These are phyloP conservation scores for Epichloe sp. DNA, from an alignment of 2,329 filamentous ascomycete genomes.

Conservation along the genomic window DNA sequence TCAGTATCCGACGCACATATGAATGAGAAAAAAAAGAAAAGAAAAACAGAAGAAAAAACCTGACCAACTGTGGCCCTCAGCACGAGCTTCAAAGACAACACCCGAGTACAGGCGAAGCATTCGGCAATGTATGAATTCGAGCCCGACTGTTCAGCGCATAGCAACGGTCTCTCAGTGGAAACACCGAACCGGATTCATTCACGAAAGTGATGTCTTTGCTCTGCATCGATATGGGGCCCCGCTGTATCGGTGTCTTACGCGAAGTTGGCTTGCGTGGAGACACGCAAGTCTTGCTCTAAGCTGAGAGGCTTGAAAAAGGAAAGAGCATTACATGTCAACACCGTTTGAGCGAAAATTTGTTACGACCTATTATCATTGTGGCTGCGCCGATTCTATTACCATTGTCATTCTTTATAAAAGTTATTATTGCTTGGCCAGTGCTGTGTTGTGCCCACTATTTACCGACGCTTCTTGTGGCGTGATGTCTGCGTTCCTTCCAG, in stretches of 20 bases:
- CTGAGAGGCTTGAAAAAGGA: constrained; percentile 1
- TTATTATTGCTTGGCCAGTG: constrained; percentile 5
- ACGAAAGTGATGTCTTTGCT: not conserved
- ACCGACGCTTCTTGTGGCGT: constrained; percentile 1
- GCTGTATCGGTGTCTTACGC: not conserved
- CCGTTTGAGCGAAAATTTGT: constrained; percentile 1
- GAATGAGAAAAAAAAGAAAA: not conserved
- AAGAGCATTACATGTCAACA: not conserved
- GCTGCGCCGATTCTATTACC: constrained; percentile 3
- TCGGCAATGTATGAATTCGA: not conserved
- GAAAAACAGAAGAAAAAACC: not conserved
- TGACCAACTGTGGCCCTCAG: not conserved
- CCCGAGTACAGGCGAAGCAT: not conserved
- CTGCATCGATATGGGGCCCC: not conserved
- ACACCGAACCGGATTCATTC: not conserved
- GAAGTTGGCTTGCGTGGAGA: not conserved
- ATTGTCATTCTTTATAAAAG: constrained; percentile 5
- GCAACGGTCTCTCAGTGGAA: not conserved
- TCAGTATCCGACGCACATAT: not conserved
- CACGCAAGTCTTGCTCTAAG: constrained; percentile 1
- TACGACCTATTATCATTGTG: constrained; percentile 1
- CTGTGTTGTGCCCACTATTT: constrained; percentile 1
- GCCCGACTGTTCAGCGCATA: not conserved
- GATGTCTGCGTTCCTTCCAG: constrained; percentile 1
- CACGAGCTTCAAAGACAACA: not conserved